These are phyloP conservation scores for Iris pallida DNA, from an alignment of 116 monocot species.

Conservation along the genomic window DNA sequence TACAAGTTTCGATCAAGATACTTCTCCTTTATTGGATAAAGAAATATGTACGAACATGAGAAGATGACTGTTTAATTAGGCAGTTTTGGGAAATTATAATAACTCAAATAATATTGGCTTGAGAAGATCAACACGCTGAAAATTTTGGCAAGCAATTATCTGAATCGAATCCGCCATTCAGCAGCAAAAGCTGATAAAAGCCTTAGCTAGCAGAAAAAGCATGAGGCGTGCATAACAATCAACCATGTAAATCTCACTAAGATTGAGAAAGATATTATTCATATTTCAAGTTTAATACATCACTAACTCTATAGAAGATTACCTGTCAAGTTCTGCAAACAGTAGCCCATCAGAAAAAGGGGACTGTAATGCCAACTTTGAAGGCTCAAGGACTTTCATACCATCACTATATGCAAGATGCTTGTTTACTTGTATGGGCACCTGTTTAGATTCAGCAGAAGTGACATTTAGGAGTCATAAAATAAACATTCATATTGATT, in stretches of 20 bases:
- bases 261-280: not conserved
- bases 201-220: too few species aligned
- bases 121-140: too few species aligned
- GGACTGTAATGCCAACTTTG: slow-evolving; percentile 22
- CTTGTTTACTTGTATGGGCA: slow-evolving; percentile 89
- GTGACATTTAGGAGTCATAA: not conserved
- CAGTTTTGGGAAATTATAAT: not conserved
- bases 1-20: too few species aligned
- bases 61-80: not conserved
- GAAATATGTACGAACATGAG: too few species aligned
- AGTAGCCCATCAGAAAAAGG: slow-evolving; percentile 42
- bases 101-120: too few species aligned
- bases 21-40: too few species aligned
- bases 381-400: slow-evolving; percentile 66
- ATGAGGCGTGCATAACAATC: too few species aligned
- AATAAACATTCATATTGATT: too few species aligned
- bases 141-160: too few species aligned
- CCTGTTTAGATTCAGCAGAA: slow-evolving; percentile 27
- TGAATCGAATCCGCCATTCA: too few species aligned
- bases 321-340: slow-evolving; percentile 73
- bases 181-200: too few species aligned
- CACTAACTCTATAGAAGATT: not conserved
- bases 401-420: slow-evolving; percentile 77
- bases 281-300: not conserved
- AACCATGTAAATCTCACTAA: not conserved